phyloP scores from a whole-genome alignment of 495 filamentous ascomycete species.

The Podospora pseudoanserina region DNA sequence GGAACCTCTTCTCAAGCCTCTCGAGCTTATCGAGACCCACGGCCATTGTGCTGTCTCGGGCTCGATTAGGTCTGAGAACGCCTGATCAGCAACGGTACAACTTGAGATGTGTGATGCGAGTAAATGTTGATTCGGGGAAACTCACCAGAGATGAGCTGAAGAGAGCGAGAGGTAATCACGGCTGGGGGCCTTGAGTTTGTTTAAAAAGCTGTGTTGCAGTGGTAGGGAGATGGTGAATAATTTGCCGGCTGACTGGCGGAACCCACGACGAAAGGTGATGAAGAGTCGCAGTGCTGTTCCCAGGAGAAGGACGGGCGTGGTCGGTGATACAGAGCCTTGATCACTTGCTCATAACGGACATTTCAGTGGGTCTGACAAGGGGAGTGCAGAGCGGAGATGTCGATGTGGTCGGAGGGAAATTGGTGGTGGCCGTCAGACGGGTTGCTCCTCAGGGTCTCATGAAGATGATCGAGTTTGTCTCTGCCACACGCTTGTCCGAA shows the following conservation, averaged over 20 bases:
- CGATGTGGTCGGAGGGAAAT: constrained; percentile 7
- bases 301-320: neutral
- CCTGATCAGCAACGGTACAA: neutral
- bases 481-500: constrained; percentile 1
- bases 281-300: neutral
- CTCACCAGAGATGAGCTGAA: neutral
- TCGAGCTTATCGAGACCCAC: constrained; percentile 23
- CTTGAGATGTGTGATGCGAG: neutral
- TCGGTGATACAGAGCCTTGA: neutral
- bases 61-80: neutral
- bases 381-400: neutral
- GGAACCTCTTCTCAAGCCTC: constrained; percentile 25
- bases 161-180: neutral
- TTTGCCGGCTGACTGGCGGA: neutral
- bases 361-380: neutral
- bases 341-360: neutral
- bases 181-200: neutral
- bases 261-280: neutral
- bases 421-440: neutral
- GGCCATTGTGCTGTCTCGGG: constrained; percentile 20
- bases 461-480: neutral
- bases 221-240: too few relatives aligned
- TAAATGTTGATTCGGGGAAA: neutral
- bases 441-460: neutral
- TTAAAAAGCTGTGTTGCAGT: neutral